These are phyloP conservation scores for Coprinopsis cinerea DNA, from an alignment of 768 basidiomycete genomes.

Conservation along the genomic window DNA sequence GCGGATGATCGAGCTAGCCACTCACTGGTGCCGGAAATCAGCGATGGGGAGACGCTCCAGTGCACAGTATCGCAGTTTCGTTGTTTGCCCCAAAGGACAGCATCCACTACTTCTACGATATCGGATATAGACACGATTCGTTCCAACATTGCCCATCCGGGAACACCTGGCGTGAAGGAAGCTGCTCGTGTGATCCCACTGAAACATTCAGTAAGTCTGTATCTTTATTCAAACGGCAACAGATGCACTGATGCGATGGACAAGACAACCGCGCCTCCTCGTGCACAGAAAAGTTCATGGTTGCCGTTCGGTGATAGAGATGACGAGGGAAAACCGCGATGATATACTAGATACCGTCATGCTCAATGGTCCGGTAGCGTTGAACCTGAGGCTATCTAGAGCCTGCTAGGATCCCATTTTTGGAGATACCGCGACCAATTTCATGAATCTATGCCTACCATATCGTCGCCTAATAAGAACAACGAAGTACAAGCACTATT, in stretches of 20 bases:
- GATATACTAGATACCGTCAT: not conserved
- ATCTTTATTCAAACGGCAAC: not conserved
- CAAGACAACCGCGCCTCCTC: slow-evolving; percentile 1
- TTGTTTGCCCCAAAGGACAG: slow-evolving; percentile 70
- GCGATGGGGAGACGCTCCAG: slow-evolving; percentile 78
- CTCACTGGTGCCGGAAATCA: slow-evolving; percentile 17
- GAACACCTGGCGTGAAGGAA: slow-evolving; percentile 47
- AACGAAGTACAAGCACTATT: too few species aligned
- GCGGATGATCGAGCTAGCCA: not conserved
- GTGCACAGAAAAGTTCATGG: slow-evolving; percentile 6
- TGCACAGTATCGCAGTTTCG: slow-evolving; percentile 76
- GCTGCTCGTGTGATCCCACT: slow-evolving; percentile 67
- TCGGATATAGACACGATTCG: slow-evolving; percentile 77
- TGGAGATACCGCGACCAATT: too few species aligned
- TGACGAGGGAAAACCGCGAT: not conserved
- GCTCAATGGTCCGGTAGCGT: too few species aligned
- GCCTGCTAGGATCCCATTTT: too few species aligned
- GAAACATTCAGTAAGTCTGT: slow-evolving; percentile 59
- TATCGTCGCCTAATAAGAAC: too few species aligned
- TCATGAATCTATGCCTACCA: too few species aligned
- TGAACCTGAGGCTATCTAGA: too few species aligned
- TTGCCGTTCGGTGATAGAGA: not conserved
- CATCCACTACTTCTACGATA: slow-evolving; percentile 78
- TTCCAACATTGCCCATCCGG: slow-evolving; percentile 74
- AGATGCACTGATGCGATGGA: too few species aligned